Evolutionary conservation across 2,329 filamentous ascomycete genomes (phyloP).

Genomic region (Xylariaceae sp.): DNA sequence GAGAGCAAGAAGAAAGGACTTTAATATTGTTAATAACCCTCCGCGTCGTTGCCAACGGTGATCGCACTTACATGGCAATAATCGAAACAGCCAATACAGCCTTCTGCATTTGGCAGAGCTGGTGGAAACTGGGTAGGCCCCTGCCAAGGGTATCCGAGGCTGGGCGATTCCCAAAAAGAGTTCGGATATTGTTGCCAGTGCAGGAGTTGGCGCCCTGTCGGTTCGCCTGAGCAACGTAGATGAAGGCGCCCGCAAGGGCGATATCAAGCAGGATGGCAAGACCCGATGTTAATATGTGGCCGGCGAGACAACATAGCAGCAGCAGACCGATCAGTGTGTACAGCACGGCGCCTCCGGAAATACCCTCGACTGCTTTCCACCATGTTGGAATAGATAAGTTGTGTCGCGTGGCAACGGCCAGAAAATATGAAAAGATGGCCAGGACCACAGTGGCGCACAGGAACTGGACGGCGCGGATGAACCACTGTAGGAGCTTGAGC

Average conservation of each 20-base stretch:
- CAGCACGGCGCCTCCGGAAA: constrained; percentile 66
- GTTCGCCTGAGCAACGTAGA: constrained; percentile 75
- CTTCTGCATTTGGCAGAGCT: constrained; percentile 69
- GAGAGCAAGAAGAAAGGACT: constrained; percentile 69
- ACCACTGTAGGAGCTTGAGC: constrained; percentile 64
- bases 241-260: constrained; percentile 68
- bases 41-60: not conserved
- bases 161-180: constrained; percentile 62
- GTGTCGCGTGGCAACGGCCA: constrained; percentile 65
- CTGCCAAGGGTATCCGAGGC: constrained; percentile 43
- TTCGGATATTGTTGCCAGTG: constrained; percentile 50
- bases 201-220: constrained; percentile 64
- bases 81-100: constrained; percentile 74
- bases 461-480: constrained; percentile 69
- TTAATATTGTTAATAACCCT: constrained; percentile 28
- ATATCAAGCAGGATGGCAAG: constrained; percentile 71
- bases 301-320: constrained; percentile 73
- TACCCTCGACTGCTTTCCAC: constrained; percentile 69
- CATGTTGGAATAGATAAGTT: constrained; percentile 56
- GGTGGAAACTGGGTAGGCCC: constrained; percentile 42
- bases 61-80: constrained; percentile 57
- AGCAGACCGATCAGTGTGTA: constrained; percentile 70
- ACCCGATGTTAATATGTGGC: constrained; percentile 65
- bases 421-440: constrained; percentile 78
- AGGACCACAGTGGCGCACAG: constrained; percentile 67